A percentile compares a stretch with the other conserved stretches of the same genome.
These are phyloP conservation scores for Xerocomus nothofagi DNA, from an alignment of 1,284 basidiomycete species.

Conservation along the genomic window DNA sequence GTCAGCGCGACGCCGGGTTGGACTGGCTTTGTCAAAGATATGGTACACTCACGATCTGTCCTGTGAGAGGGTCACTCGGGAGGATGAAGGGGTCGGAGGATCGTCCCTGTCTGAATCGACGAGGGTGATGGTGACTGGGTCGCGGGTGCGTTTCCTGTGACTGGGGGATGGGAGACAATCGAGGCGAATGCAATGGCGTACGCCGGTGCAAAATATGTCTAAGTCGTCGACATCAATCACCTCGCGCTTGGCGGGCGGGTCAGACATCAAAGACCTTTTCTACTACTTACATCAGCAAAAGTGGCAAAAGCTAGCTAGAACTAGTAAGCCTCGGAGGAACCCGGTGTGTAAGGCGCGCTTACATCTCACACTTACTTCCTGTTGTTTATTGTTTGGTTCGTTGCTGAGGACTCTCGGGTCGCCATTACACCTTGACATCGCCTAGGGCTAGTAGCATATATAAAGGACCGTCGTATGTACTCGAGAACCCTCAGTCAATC, in stretches of 20 bases:
- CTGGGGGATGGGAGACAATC: conserved; percentile 16
- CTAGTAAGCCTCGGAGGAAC: too few relatives aligned
- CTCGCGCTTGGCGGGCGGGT: conserved; percentile 12
- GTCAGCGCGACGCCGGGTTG: neutral
- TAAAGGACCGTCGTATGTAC: too few relatives aligned
- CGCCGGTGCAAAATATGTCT: conserved; percentile 24
- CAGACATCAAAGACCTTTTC: neutral
- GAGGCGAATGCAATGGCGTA: conserved; percentile 17
- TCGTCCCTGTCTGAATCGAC: conserved; percentile 24
- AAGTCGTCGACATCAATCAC: conserved; percentile 31
- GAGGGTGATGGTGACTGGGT: conserved; percentile 15
- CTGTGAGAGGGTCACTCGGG: neutral
- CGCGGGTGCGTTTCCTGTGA: conserved; percentile 11
- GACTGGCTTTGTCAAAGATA: too few relatives aligned
- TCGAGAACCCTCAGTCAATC: too few relatives aligned
- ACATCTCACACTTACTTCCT: too few relatives aligned
- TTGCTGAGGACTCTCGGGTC: too few relatives aligned
- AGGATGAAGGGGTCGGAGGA: conserved; percentile 4
- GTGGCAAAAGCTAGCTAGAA: too few relatives aligned
- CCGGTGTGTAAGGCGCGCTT: too few relatives aligned
- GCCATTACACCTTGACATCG: too few relatives aligned
- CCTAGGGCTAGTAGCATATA: too few relatives aligned
- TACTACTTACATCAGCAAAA: too few relatives aligned
- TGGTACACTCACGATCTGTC: conserved; percentile 16
- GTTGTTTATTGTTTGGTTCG: too few relatives aligned